Evolutionary conservation across 257 asterid species (phyloP), one percentile per base, ranked within the genome.

Genomic region (Solanum lignicaule): DNA sequence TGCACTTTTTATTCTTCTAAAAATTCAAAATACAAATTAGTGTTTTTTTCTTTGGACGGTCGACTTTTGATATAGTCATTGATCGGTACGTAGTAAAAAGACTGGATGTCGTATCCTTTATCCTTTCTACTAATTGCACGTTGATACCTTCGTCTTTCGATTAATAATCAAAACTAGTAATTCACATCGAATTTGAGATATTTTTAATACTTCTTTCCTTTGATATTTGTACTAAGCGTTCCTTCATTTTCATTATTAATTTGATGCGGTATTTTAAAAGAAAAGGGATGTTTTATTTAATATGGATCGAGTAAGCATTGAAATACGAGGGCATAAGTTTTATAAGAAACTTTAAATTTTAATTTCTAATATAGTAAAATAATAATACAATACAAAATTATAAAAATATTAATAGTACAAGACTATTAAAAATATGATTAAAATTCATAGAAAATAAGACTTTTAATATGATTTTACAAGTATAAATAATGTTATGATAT

Each of bases 11-110:
- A 14, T n/a, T 20, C 20, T 46, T 87, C 83, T 79, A 7, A 18
- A 33, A 71, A 88, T 88, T 90, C 88, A 79, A 90, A 87, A 73
- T 10, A 5, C 78, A 55, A 39, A 48, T 83, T 87, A 68, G 83
- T 31, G 84, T 93, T 93, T 91, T 71, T 91, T 91, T 92, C 91
- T 93, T 85, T 91, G 93, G 94, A 86, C 94, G 94, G 97, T 91
- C 92, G 91, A 89, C 35, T 27, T 69, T 71, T 31, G n/a, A 55
- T 23, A 76, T 43, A 23, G 39, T 78, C 39, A 27, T 27, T 81
- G 41, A 27, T 46, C 85, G 85, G 68, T 79, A 25, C 27, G 25
- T 43, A 15, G 27, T 79, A 27, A 79, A 79, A 81, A 43, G 39
- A 81, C 41, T 16, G 12, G 20, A 6, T 81, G 3, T 73, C 82